Evolutionary conservation across 2,329 filamentous ascomycete genomes (phyloP).

Genomic region (Aciculosporium take): DNA sequence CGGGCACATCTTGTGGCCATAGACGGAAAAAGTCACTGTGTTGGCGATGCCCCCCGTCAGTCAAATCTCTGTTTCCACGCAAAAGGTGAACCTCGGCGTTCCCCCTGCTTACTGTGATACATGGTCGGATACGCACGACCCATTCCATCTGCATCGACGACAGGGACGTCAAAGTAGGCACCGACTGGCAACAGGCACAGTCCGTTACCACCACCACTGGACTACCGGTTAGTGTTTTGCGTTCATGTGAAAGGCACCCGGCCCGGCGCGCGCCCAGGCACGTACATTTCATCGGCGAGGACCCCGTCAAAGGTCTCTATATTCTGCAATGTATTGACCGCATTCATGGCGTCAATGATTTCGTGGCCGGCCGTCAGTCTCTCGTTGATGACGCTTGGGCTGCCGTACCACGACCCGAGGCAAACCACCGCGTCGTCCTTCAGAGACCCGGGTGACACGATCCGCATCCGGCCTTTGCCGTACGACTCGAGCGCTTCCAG

Average conservation of each 20-base stretch:
- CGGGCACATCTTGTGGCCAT: conserved; percentile 21
- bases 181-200: conserved; percentile 20
- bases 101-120: conserved; percentile 20
- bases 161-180: conserved; percentile 21
- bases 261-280: too few relatives aligned
- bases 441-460: conserved; percentile 23
- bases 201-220: conserved; percentile 25
- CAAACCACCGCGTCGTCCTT: conserved; percentile 25
- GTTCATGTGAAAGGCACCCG: too few relatives aligned
- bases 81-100: too few relatives aligned
- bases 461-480: conserved; percentile 21
- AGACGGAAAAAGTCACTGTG: conserved; percentile 24
- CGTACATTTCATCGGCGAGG: conserved; percentile 25
- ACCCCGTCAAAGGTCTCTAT: conserved; percentile 20
- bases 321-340: conserved; percentile 18
- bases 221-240: not conserved
- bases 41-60: too few relatives aligned
- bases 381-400: conserved; percentile 26
- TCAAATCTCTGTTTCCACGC: too few relatives aligned
- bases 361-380: conserved; percentile 22
- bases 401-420: conserved; percentile 31
- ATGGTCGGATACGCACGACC: conserved; percentile 25
- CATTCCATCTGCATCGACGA: conserved; percentile 25
- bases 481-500: conserved; percentile 22
- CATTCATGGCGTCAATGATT: conserved; percentile 23